Conservation (phyloP, 768 basidiomycete species). For the Suillus cothurnatus region DNA sequence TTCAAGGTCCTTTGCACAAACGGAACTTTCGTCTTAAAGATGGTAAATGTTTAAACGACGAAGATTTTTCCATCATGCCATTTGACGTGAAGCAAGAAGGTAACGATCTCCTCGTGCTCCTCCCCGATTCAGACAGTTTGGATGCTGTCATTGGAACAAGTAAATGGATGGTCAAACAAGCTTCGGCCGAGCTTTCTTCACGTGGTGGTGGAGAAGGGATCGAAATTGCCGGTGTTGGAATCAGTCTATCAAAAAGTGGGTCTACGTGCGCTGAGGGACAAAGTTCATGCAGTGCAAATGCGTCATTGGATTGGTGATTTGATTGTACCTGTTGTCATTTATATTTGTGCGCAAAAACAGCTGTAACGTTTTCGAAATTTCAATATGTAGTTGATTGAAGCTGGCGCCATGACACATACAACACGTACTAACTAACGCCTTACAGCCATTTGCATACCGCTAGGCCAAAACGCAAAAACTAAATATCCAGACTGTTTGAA, state of each 20-base stretch:
- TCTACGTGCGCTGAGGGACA: slow-evolving; percentile 10
- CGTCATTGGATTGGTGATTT: slow-evolving; percentile 16
- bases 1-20: slow-evolving; percentile 64
- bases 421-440: too few relatives aligned
- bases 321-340: not conserved
- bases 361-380: not conserved
- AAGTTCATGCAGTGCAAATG: slow-evolving; percentile 7
- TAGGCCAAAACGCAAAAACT: too few relatives aligned
- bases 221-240: slow-evolving; percentile 36
- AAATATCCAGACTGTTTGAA: too few relatives aligned
- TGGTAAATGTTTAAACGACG: slow-evolving; percentile 62
- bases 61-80: slow-evolving; percentile 57
- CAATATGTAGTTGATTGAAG: not conserved
- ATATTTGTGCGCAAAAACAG: not conserved
- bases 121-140: slow-evolving; percentile 52
- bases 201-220: slow-evolving; percentile 31
- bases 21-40: slow-evolving; percentile 59
- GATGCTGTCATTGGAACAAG: slow-evolving; percentile 64
- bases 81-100: slow-evolving; percentile 57
- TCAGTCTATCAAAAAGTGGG: slow-evolving; percentile 2
- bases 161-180: slow-evolving; percentile 64
- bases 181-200: slow-evolving; percentile 43
- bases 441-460: too few relatives aligned
- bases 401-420: too few relatives aligned
- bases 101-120: slow-evolving; percentile 49